Evolutionary conservation across 345 rosid genomes (phyloP).

Genomic region (Tarenaya hassleriana): DNA sequence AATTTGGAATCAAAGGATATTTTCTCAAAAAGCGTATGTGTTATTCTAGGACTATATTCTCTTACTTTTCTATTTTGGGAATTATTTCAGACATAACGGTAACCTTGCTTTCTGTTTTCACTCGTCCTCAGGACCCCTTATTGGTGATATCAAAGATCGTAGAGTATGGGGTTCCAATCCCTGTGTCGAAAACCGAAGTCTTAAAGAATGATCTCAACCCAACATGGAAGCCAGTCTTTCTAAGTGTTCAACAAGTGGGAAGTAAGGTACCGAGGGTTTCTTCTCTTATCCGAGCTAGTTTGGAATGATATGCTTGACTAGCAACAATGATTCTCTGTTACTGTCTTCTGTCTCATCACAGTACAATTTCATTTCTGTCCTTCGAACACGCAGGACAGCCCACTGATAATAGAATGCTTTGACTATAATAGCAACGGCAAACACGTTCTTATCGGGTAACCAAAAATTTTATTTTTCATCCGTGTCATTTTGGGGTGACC

Average conservation of each 20-base stretch:
- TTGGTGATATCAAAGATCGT: constrained; percentile 73
- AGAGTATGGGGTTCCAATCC: constrained; percentile 53
- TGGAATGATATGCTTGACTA: too few species aligned
- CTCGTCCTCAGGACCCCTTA: constrained; percentile 67
- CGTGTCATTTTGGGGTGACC: not conserved
- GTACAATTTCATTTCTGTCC: not conserved
- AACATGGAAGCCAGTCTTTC: constrained; percentile 65
- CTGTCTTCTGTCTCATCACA: constrained; percentile 11
- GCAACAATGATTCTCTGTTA: constrained; percentile 12
- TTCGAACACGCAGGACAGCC: constrained; percentile 26
- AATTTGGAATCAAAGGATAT: constrained; percentile 73
- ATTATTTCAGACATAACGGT: constrained; percentile 1
- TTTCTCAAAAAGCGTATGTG: constrained; percentile 77
- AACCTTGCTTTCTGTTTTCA: constrained; percentile 13
- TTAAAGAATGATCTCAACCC: constrained; percentile 67
- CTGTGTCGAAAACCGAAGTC: constrained; percentile 88
- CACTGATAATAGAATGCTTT: constrained; percentile 32
- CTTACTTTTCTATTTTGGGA: constrained; percentile 4
- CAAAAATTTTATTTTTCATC: not conserved
- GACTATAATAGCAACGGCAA: constrained; percentile 30
- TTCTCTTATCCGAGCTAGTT: not conserved
- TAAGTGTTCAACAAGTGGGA: constrained; percentile 82
- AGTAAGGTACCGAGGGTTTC: constrained; percentile 58
- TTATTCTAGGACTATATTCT: constrained; percentile 14
- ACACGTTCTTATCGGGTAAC: constrained; percentile 29